A percentile compares a stretch with the other conserved stretches of the same genome.
These are phyloP conservation scores for Trametes hirsuta DNA, from an alignment of 1,284 basidiomycete species.

Conservation along the genomic window DNA sequence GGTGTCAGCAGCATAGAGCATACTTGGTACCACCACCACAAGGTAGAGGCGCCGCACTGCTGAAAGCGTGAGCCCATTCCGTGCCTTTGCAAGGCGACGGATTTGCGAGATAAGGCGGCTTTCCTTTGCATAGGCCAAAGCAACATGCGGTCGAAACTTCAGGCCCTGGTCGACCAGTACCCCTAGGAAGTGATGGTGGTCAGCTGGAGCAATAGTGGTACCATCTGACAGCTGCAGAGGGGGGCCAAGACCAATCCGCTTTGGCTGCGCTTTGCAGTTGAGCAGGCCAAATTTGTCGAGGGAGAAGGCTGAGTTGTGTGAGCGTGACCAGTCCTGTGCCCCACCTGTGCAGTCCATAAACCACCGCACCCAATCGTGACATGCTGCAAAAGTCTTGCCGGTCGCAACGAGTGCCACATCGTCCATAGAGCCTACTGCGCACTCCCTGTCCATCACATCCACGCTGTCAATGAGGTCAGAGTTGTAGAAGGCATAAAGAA, in stretches of 20 bases:
- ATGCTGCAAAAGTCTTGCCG: not conserved
- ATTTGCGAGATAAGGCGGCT: constrained; percentile 23
- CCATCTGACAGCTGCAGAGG: not conserved
- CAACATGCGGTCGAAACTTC: constrained; percentile 35
- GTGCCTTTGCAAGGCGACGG: constrained; percentile 23
- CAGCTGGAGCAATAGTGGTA: constrained; percentile 5
- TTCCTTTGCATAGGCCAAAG: constrained; percentile 35
- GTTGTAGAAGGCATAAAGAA: constrained; percentile 34
- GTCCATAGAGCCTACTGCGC: constrained; percentile 34
- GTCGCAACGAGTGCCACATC: constrained; percentile 22
- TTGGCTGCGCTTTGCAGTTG: too few species aligned
- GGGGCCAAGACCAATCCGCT: not conserved
- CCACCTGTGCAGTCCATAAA: constrained; percentile 26
- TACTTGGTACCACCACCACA: not conserved
- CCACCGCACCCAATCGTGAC: constrained; percentile 7
- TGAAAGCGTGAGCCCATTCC: not conserved
- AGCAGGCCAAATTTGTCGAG: too few species aligned
- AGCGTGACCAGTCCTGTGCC: constrained; percentile 25
- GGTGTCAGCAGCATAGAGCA: not conserved
- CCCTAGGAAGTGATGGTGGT: constrained; percentile 36
- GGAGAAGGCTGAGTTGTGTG: constrained; percentile 16
- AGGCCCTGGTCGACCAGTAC: constrained; percentile 40
- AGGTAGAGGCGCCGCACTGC: constrained; percentile 26
- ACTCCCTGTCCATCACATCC: constrained; percentile 13
- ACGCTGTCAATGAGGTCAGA: constrained; percentile 29